A percentile compares a stretch with the other conserved stretches of the same genome.
phyloP scores from a whole-genome alignment of 2,329 filamentous ascomycete genomes.

The Monilinia fructigena region DNA sequence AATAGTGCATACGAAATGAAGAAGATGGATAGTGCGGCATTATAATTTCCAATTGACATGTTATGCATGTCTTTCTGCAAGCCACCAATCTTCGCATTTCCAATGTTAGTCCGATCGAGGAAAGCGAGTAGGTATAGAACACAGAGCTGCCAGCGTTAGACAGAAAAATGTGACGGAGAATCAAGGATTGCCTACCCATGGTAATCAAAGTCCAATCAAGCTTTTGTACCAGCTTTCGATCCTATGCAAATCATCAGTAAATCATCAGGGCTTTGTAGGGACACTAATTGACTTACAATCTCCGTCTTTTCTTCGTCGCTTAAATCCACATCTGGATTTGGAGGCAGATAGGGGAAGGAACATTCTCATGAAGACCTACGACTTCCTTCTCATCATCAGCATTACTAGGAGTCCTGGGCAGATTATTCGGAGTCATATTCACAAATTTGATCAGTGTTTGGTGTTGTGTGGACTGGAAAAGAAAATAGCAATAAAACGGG shows the following conservation, averaged over 20 bases:
- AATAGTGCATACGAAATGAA: slow-evolving; percentile 83
- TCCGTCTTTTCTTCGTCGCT: slow-evolving; percentile 60
- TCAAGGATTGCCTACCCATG: slow-evolving; percentile 47
- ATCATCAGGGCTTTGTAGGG: not conserved
- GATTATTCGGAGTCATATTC: slow-evolving; percentile 6
- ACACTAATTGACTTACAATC: slow-evolving; percentile 49
- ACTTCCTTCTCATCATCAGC: slow-evolving; percentile 21
- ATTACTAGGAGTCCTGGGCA: not conserved
- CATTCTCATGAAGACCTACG: not conserved
- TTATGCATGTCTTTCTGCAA: slow-evolving; percentile 57
- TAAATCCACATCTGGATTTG: slow-evolving; percentile 63
- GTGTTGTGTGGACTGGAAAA: not conserved
- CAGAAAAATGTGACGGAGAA: slow-evolving; percentile 16
- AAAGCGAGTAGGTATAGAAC: slow-evolving; percentile 76
- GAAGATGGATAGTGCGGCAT: slow-evolving; percentile 75
- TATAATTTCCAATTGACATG: slow-evolving; percentile 67
- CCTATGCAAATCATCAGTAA: slow-evolving; percentile 45
- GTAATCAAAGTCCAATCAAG: slow-evolving; percentile 62
- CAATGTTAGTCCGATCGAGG: slow-evolving; percentile 76
- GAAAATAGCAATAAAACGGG: not conserved
- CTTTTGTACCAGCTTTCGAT: slow-evolving; percentile 60
- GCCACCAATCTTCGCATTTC: slow-evolving; percentile 65
- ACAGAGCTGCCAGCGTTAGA: slow-evolving; percentile 50
- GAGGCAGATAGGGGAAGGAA: slow-evolving; percentile 24
- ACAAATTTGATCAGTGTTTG: not conserved